A percentile compares a stretch with the other conserved stretches of the same genome.
Conservation (phyloP, 2,329 filamentous ascomycete species). For the Scedosporium apiospermum region DNA sequence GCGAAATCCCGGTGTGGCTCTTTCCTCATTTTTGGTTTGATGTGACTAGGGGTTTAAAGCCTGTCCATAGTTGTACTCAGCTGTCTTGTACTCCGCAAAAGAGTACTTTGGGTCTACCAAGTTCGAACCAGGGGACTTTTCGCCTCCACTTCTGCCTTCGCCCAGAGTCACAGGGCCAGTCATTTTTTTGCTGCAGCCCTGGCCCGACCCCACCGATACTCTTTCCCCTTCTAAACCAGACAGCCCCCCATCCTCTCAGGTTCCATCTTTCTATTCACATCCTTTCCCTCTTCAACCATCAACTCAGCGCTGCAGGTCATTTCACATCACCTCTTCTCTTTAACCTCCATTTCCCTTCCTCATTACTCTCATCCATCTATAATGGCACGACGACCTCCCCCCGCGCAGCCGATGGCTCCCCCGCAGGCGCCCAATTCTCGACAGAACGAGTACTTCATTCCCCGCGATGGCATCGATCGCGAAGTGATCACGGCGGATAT, state of each 20-base stretch:
- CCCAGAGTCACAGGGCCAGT: not conserved
- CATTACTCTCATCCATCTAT: constrained; percentile 13
- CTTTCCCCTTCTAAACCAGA: constrained; percentile 5
- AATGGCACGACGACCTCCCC: constrained; percentile 28
- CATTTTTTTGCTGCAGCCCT: constrained; percentile 4
- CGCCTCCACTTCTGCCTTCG: constrained; percentile 2
- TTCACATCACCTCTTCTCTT: constrained; percentile 10
- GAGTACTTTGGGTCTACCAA: not conserved
- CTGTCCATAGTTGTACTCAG: not conserved
- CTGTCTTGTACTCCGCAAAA: too few relatives aligned
- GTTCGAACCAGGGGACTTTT: not conserved
- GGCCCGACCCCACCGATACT: constrained; percentile 6
- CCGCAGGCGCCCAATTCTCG: constrained; percentile 27
- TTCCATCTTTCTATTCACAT: constrained; percentile 6
- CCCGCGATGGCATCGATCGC: constrained; percentile 70
- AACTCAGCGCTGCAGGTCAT: constrained; percentile 9
- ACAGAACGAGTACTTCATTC: constrained; percentile 73
- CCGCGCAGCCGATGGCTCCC: constrained; percentile 19
- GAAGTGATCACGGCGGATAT: constrained; percentile 80
- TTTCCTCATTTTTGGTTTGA: not conserved
- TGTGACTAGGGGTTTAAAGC: not conserved
- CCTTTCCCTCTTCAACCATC: not conserved
- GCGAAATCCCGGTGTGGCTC: not conserved
- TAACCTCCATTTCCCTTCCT: constrained; percentile 3
- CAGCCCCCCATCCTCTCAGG: constrained; percentile 3